These are phyloP conservation scores for Gloeopeniophorella convolvens DNA, from an alignment of 768 basidiomycete species.

Conservation along the genomic window DNA sequence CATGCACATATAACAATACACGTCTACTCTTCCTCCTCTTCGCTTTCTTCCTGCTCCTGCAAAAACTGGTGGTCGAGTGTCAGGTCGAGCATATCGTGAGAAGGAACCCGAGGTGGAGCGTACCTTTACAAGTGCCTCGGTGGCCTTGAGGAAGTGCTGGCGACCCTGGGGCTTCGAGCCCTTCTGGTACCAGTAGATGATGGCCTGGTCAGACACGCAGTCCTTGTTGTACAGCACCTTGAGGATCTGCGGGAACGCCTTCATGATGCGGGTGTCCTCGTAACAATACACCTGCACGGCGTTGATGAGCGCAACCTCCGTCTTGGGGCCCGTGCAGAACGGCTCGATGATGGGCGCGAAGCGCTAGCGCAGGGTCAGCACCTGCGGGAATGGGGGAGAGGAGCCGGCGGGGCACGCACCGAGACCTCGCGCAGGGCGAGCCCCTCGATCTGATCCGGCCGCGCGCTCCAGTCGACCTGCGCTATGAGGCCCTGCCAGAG, in stretches of 20 bases:
- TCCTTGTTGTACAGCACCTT: constrained; percentile 96
- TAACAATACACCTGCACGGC: constrained; percentile 94
- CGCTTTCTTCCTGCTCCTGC: constrained; percentile 80
- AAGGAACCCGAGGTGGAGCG: constrained; percentile 10
- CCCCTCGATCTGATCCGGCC: constrained; percentile 88
- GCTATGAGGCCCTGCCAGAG: constrained; percentile 91
- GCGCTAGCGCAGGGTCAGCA: constrained; percentile 42
- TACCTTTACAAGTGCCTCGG: constrained; percentile 86
- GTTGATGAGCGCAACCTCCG: constrained; percentile 92
- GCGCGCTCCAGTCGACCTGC: constrained; percentile 81
- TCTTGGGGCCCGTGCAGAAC: constrained; percentile 84
- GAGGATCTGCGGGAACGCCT: constrained; percentile 90
- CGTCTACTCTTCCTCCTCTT: constrained; percentile 53
- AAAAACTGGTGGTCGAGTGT: constrained; percentile 53
- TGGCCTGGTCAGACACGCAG: constrained; percentile 91
- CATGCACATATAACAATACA: constrained; percentile 14
- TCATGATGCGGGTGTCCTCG: constrained; percentile 92
- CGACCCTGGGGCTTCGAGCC: constrained; percentile 93
- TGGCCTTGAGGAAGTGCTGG: constrained; percentile 89
- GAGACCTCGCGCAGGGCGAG: constrained; percentile 84
- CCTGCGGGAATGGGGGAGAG: background rate
- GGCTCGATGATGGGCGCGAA: constrained; percentile 81
- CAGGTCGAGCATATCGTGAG: background rate
- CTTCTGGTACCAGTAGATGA: constrained; percentile 98
- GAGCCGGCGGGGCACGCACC: constrained; percentile 40